Base-by-base conservation (phyloP, 768 basidiomycete species). In the Scleroderma bovista region DNA sequence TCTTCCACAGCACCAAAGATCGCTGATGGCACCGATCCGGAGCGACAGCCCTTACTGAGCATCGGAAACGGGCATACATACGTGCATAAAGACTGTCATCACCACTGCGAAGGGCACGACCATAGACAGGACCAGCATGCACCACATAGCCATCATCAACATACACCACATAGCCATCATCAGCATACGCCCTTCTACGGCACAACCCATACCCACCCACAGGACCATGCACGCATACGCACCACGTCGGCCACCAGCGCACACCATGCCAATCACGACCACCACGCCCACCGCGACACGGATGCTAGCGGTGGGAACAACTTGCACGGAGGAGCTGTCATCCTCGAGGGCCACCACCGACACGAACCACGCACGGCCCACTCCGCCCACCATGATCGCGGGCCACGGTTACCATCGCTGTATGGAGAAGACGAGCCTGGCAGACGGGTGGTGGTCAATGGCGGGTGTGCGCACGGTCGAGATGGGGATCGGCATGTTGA, bases 281-380 rank as follows among this genome's bases (percentile, higher is more conserved):
- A 1, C 22, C 41, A 43, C 1, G 4, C 24, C 1, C 23, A 43
- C 24, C 23, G 6, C 11, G 24, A 8, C 4, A 17, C 23, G 7
- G 10, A 29, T 23, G 41, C 15, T 9, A 29, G 26, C 26, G 26
- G 26, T 29, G 26, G 26, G 9, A 29, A 9, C 26, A 4, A 29
- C 26, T 5, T 29, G 26, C 4, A 29, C 9, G 26, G 26, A n/a
- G 41, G 9, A 15, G 15, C 41, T 22, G n/a, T 29, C 3, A 58
- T 67, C 43, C 69, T 70, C 26, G 54, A 62, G 29, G 71, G 71
- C 22, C 71, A 71, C 15, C 67, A 71, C 53, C 58, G 69, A 49
- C 59, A 70, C 17, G 71, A 72, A 50, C 38, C 56, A 5, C 56
- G 60, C 36, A 44, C 24, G 7, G 41, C 46, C 13, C 72, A 71